A percentile compares a stretch with the other conserved stretches of the same genome.
Evolutionary conservation across 371 early-diverging fungal species (phyloP).

Genomic region (Mucor indicus): DNA sequence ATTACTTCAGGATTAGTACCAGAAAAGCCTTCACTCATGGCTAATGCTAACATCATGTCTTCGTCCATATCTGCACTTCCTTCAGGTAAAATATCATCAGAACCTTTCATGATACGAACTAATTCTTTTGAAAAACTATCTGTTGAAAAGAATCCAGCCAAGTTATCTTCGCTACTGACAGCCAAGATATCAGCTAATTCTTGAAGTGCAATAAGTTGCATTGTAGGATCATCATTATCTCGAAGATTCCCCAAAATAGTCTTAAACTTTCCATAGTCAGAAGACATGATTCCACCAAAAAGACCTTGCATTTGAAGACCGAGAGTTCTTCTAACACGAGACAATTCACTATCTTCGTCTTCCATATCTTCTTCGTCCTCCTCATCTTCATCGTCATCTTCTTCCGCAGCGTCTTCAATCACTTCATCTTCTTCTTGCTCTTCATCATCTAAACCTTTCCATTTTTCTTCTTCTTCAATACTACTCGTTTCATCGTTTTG

Average conservation of each 20-base stretch:
- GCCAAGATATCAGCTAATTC: slow-evolving; percentile 66
- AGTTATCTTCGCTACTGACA: slow-evolving; percentile 67
- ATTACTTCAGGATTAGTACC: slow-evolving; percentile 70
- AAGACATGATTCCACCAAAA: slow-evolving; percentile 46
- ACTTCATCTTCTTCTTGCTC: slow-evolving; percentile 18
- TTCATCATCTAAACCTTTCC: not conserved
- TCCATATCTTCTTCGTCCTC: slow-evolving; percentile 36
- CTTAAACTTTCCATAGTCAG: slow-evolving; percentile 40
- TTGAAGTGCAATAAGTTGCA: slow-evolving; percentile 65
- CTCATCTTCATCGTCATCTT: slow-evolving; percentile 24
- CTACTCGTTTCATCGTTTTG: not conserved
- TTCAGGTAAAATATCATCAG: slow-evolving; percentile 20
- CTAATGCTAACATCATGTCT: slow-evolving; percentile 47
- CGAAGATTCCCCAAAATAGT: slow-evolving; percentile 52
- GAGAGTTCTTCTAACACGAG: slow-evolving; percentile 36
- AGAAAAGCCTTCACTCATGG: slow-evolving; percentile 41
- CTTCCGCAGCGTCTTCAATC: slow-evolving; percentile 24
- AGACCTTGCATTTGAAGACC: slow-evolving; percentile 47
- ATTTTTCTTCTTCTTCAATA: slow-evolving; percentile 8
- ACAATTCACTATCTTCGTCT: slow-evolving; percentile 39
- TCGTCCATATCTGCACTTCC: slow-evolving; percentile 30
- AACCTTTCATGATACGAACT: slow-evolving; percentile 54
- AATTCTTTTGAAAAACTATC: slow-evolving; percentile 58
- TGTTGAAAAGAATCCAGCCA: slow-evolving; percentile 54
- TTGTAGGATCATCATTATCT: slow-evolving; percentile 54